Evolutionary conservation across 768 basidiomycete genomes (phyloP).

Genomic region (Suillus cothurnatus): DNA sequence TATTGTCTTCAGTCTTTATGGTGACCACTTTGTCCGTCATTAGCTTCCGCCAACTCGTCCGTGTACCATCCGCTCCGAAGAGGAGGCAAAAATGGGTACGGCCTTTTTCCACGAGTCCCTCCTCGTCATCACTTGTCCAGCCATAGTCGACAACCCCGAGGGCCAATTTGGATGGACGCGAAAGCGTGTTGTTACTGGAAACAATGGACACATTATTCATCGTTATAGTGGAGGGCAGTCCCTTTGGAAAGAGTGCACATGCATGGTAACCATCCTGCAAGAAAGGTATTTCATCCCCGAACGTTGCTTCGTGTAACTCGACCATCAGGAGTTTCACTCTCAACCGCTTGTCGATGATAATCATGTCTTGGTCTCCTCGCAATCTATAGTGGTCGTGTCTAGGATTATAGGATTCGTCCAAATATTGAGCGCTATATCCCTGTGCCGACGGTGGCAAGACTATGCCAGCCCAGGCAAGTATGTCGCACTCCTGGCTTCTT

Average conservation of each 20-base stretch:
- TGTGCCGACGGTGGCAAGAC: slow-evolving; percentile 18
- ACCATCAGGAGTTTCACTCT: not conserved
- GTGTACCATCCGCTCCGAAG: slow-evolving; percentile 11
- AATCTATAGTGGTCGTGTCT: slow-evolving; percentile 20
- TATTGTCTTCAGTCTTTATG: slow-evolving; percentile 11
- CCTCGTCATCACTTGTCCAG: slow-evolving; percentile 17
- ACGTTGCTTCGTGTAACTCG: not conserved
- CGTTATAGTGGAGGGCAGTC: no score
- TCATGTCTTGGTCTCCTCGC: slow-evolving; percentile 22
- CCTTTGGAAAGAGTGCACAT: not conserved
- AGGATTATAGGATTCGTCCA: slow-evolving; percentile 9
- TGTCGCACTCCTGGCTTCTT: slow-evolving; percentile 21
- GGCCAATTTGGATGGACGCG: slow-evolving; percentile 12
- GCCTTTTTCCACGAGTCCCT: slow-evolving; percentile 12
- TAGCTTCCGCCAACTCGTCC: slow-evolving; percentile 13
- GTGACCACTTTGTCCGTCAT: slow-evolving; percentile 22
- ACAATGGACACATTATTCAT: not conserved
- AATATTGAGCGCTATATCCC: slow-evolving; percentile 13
- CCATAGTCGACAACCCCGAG: slow-evolving; percentile 24
- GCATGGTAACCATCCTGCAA: not conserved
- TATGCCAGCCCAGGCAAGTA: slow-evolving; percentile 26
- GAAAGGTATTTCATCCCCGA: not conserved
- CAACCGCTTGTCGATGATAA: not conserved
- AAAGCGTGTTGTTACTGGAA: not conserved
- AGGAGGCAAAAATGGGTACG: slow-evolving; percentile 22